Base-by-base conservation (phyloP, 352 stramenopile genomes). In the Pythium sp. region DNA sequence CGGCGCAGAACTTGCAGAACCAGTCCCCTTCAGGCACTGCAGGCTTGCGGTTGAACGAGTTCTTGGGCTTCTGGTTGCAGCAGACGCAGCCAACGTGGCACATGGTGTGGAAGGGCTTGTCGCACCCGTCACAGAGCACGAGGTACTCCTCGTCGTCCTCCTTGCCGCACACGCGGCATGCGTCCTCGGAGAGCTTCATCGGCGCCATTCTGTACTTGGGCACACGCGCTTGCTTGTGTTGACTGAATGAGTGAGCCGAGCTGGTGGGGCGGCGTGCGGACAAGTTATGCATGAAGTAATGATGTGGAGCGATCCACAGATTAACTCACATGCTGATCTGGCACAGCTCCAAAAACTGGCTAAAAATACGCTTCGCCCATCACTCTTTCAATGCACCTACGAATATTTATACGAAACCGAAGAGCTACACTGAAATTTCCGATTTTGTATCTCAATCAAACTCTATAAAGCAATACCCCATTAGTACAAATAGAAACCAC, bases 1-100 rank as follows among this genome's bases (percentile, higher is more conserved):
- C 86, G 14, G 82, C 81, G 67, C 86, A 94, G 55, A 94, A 91
- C 73, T 94, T 94, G 82, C 86, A 92, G 66, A 92, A 94, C 86
- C 86, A 94, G 72, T 94, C 86, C 67, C 86, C 86, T 28, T 94
- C 84, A 36, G 86, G 86, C 64, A 94, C 86, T 0, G 82, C 72
- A 12, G 82, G 84, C 65, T 91, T 90, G 72, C 84, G 84, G 49
- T 80, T 82, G 71, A 92, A 92, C 70, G 82, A 89, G 75, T 83
- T 87, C 70, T 86, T 87, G 58, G 86, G 86, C 68, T 92, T 92
- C 43, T 81, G 76, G 62, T 80, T 78, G 73, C 86, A 94, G 76
- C 86, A 94, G 26, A 86, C 82, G 74, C 86, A 94, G 61, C 86
- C 86, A 12, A 82, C 69, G 67, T 87, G 80, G 75, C 84, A 94